Percentiles rank a stretch among this genome's conserved stretches.
phyloP scores from a whole-genome alignment of 306 rosid species.

The Trifolium fragiferum region DNA sequence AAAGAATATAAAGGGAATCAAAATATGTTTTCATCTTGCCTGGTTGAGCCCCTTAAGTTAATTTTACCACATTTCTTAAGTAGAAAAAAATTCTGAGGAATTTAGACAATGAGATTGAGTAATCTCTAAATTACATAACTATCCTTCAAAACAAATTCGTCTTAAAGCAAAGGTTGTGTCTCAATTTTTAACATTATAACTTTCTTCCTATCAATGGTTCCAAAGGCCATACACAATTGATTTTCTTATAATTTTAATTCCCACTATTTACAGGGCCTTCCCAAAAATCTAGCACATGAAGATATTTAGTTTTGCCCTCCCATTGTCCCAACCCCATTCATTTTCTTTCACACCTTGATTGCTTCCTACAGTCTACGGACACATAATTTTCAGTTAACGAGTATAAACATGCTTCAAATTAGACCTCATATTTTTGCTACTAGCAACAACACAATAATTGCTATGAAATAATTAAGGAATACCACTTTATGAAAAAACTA shows the following conservation, averaged over 20 bases:
- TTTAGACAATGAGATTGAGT: neutral
- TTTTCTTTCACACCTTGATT: slow-evolving; percentile 10
- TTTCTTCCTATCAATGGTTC: slow-evolving; percentile 5
- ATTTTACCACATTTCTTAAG: neutral
- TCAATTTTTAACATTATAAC: neutral
- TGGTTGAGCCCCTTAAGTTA: neutral
- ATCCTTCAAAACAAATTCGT: neutral
- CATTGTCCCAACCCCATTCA: neutral
- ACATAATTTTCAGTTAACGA: slow-evolving; percentile 18
- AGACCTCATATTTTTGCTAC: neutral
- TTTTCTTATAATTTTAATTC: neutral
- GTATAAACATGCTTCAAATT: neutral
- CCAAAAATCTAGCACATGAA: neutral
- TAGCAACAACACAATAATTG: neutral
- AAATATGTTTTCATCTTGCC: neutral
- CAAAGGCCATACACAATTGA: neutral
- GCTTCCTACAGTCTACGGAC: neutral
- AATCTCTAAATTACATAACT: slow-evolving; percentile 17
- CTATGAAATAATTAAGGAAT: slow-evolving; percentile 28
- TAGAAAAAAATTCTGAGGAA: neutral
- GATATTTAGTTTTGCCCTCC: neutral
- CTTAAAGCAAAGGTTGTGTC: neutral
- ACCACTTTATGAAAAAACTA: neutral
- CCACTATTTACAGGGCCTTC: slow-evolving; percentile 2
- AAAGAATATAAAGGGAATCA: slow-evolving; percentile 3